These are phyloP conservation scores for Fomitopsis palustris DNA, from an alignment of 1,284 basidiomycete genomes.

Conservation along the genomic window DNA sequence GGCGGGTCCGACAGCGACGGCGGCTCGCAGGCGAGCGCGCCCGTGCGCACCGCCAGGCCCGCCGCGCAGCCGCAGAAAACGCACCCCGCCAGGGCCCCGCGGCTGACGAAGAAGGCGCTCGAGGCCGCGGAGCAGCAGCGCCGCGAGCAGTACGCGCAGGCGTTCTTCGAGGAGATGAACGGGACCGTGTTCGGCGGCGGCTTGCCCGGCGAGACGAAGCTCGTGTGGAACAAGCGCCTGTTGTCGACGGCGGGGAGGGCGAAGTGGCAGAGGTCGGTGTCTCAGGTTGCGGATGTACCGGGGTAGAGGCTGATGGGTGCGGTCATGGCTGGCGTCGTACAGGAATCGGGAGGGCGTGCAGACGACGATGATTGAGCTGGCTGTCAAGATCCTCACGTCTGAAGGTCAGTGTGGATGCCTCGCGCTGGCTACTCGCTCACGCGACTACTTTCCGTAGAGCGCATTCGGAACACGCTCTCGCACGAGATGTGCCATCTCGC, in stretches of 20 bases:
- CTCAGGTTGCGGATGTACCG: background rate
- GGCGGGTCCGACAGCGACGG: conserved; percentile 9
- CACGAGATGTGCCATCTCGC: conserved; percentile 91
- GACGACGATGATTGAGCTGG: conserved; percentile 65
- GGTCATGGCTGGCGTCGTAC: background rate
- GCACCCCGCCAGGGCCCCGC: conserved; percentile 15
- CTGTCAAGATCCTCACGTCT: conserved; percentile 73
- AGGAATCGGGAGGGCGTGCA: conserved; percentile 51
- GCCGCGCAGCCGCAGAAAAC: background rate
- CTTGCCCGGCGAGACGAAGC: conserved; percentile 60
- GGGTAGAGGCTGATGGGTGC: background rate
- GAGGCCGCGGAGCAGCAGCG: conserved; percentile 41
- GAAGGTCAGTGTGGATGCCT: conserved; percentile 44
- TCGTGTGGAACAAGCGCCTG: conserved; percentile 74
- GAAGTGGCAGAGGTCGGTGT: conserved; percentile 56
- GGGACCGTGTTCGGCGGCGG: conserved; percentile 68
- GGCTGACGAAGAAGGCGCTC: conserved; percentile 42
- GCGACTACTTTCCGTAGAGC: conserved; percentile 40
- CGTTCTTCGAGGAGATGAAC: conserved; percentile 85
- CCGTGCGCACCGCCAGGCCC: background rate
- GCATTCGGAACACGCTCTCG: conserved; percentile 74
- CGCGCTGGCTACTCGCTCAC: background rate
- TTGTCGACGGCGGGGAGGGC: conserved; percentile 78
- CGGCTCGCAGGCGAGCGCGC: background rate
- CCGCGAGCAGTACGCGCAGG: conserved; percentile 51